Evolutionary conservation across 306 rosid species (phyloP).

Genomic region (Castanea crenata): DNA sequence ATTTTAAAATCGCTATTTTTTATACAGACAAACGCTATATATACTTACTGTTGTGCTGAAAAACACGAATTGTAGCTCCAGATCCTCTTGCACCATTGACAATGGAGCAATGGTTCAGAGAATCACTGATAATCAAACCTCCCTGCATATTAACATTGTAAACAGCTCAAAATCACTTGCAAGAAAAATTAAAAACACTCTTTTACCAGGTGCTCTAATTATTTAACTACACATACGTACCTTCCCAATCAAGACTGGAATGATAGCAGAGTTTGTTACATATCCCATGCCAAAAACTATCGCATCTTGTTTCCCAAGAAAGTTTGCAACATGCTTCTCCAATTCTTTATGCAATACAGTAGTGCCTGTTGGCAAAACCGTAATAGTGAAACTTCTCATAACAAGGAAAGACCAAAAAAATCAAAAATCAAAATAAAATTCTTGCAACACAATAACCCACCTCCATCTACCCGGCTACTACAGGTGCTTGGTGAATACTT

Average conservation of each 20-base stretch:
- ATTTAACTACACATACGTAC: constrained; percentile 25
- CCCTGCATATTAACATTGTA: constrained; percentile 37
- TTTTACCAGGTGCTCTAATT: not conserved
- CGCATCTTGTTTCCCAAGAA: constrained; percentile 75
- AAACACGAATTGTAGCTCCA: constrained; percentile 84
- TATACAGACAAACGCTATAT: no score
- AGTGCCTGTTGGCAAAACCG: constrained; percentile 45
- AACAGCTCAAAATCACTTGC: not conserved
- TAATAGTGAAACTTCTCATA: not conserved
- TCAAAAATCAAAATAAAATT: no score
- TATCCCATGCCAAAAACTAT: constrained; percentile 89
- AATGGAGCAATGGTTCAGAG: constrained; percentile 82
- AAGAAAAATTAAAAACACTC: not conserved
- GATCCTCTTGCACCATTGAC: constrained; percentile 92
- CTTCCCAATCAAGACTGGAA: constrained; percentile 77
- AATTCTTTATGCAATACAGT: constrained; percentile 57
- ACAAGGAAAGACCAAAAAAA: not conserved
- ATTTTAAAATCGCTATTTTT: no score
- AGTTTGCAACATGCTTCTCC: constrained; percentile 68
- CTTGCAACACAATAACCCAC: constrained; percentile 29
- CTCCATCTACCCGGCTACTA: constrained; percentile 80
- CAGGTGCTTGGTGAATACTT: constrained; percentile 84
- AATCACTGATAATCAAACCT: constrained; percentile 81
- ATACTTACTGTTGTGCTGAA: constrained; percentile 69
- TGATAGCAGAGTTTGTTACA: constrained; percentile 79